These are phyloP conservation scores for Candida neerlandica DNA, from an alignment of 1,139 yeast genomes.

Conservation along the genomic window DNA sequence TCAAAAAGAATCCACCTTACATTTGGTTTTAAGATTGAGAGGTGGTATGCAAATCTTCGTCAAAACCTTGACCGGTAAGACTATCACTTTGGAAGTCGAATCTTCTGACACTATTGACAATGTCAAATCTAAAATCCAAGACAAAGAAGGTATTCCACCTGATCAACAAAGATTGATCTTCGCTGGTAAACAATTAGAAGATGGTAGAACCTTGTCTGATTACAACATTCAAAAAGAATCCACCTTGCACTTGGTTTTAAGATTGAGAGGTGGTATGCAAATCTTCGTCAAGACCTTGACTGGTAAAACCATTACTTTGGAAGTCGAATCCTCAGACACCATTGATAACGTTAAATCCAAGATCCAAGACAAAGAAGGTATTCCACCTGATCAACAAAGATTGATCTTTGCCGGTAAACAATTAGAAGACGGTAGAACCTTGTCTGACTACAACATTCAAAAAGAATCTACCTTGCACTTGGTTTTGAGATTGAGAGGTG, in stretches of 20 bases:
- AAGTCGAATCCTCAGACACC: conserved; percentile 74
- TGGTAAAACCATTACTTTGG: conserved; percentile 70
- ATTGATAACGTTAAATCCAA: conserved; percentile 63
- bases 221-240: conserved; percentile 70
- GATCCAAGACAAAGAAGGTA: conserved; percentile 56
- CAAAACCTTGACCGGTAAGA: conserved; percentile 68
- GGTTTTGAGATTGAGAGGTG: conserved; percentile 64
- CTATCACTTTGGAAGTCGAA: conserved; percentile 70
- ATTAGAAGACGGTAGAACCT: conserved; percentile 66
- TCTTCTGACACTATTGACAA: conserved; percentile 75
- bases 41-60: conserved; percentile 84
- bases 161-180: conserved; percentile 59
- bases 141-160: conserved; percentile 56
- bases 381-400: conserved; percentile 55
- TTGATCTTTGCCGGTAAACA: conserved; percentile 61
- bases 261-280: conserved; percentile 73
- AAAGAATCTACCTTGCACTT: conserved; percentile 71
- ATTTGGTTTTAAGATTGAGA: conserved; percentile 96
- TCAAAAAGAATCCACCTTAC: conserved; percentile 83
- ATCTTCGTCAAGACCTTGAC: conserved; percentile 60
- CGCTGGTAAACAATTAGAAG: conserved; percentile 65
- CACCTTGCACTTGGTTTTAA: conserved; percentile 56
- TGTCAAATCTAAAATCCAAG: conserved; percentile 56
- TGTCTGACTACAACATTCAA: conserved; percentile 68
- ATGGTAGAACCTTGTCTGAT: conserved; percentile 62